Base-by-base conservation (phyloP, 2,329 filamentous ascomycete genomes). In the Penicillium sp. region DNA sequence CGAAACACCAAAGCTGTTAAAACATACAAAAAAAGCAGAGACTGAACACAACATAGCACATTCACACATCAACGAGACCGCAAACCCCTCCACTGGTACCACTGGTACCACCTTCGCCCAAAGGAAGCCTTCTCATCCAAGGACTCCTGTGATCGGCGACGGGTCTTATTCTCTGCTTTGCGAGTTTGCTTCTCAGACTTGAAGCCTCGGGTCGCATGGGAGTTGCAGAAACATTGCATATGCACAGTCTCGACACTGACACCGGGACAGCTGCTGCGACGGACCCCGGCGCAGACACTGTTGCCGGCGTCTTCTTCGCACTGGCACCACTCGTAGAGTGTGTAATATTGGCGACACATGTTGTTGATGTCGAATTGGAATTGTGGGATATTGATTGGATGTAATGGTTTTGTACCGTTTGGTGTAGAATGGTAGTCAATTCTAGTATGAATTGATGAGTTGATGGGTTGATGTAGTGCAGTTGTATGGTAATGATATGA, bases 151-250 rank as follows among this genome's bases (percentile, higher is more conserved):
- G 61, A 65, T 21, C 54, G 60, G 6, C 63, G 63, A 6, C 58
- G 54, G 10, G 55, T 49, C 55, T 64, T 67, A 4, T 61, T 45
- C 27, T 64, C 56, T 38, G 56, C 51, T 54, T 66, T 68, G 53
- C 62, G 62, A n/a, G 54, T 63, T 50, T 70, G 67, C 34, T 67
- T 67, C 62, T 71, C 67, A 2, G 64, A 62, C 55, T 62, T 67
- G 59, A 70, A 74, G 22, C 64, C 62, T 18, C 56, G 69, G 9
- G 63, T 69, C 24, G 70, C 71, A 43, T 75, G 72, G 2, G 57
- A 57, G 52, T 71, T 62, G 59, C 72, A 75, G 61, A 72, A 75
- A 49, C 71, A 74, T 42, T 75, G 70, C 71, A 75, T 69, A 39
- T 69, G 70, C 2, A 74, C 70, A 2, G 68, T 71, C 47, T 75